Base-by-base conservation (phyloP, 495 filamentous ascomycete species). In the Staphylotrichum longicolle region DNA sequence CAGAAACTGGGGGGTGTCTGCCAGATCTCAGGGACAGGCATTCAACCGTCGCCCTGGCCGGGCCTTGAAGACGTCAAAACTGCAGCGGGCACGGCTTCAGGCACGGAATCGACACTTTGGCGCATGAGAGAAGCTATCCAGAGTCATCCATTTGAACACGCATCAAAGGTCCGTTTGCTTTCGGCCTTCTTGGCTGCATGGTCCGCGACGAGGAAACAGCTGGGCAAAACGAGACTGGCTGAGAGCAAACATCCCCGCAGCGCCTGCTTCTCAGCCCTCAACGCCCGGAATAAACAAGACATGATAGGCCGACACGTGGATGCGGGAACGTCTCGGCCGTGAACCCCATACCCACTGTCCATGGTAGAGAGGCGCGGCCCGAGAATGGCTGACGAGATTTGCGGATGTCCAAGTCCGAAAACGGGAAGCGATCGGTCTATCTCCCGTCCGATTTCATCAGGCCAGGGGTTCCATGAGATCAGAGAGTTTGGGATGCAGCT, bases 111-210 rank as follows among this genome's bases (percentile, higher is more conserved):
- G 37, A 15, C 35, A 7, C 47, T 35, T 42, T 27, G 33, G 12
- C 48, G 6, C 15, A 33, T 12, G 48, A 27, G 20, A 27, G 20
- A 1, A 27, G 20, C 20, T 1, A 27, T 27, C 20, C 1, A 27
- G 20, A 20, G 27, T 53, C 20, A 27, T 27, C 20, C 27, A 32
- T 9, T 42, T 20, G 7, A 32, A 35, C 40, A 10, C 37, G 10
- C 37, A 45, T 39, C 32, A 2, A 32, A 53, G 40, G 42, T 3
- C 48, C 32, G 57, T 60, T 60, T 60, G 57, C 47, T 45, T 50
- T 44, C 40, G 42, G 57, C 57, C 14, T 60, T 46, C 57, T 60
- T 60, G 48, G 57, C 48, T 12, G 57, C 34, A 44, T 30, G n/a
- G 34, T 8, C 6, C 5, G 14, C 55, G 7, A 58, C 15, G 15